phyloP scores from a whole-genome alignment of 2,329 filamentous ascomycete genomes.

The Colletotrichum filicis region DNA sequence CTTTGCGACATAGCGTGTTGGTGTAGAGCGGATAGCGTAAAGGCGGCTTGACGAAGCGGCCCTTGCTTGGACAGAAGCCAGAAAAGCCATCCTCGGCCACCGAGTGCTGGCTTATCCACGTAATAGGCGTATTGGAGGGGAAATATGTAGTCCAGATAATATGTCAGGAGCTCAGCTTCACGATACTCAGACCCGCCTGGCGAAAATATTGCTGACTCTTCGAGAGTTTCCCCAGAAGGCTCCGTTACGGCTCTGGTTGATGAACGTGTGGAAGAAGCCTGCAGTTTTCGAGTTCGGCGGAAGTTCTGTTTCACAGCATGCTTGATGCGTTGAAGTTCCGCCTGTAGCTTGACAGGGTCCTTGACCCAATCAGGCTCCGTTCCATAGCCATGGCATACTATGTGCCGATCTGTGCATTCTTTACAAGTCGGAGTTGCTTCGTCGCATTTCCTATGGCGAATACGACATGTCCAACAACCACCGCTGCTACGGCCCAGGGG shows the following conservation, averaged over 20 bases:
- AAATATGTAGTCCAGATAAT: constrained; percentile 44
- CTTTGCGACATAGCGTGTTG: constrained; percentile 38
- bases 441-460: constrained; percentile 44
- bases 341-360: constrained; percentile 40
- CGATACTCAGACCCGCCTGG: constrained; percentile 14
- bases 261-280: constrained; percentile 1
- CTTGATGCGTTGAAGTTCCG: constrained; percentile 41
- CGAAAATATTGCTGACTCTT: constrained; percentile 7
- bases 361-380: constrained; percentile 50
- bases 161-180: constrained; percentile 42
- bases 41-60: constrained; percentile 39
- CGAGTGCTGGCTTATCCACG: constrained; percentile 38
- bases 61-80: constrained; percentile 38
- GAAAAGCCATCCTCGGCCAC: constrained; percentile 42
- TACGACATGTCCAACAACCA: constrained; percentile 44
- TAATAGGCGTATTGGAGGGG: constrained; percentile 42
- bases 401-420: constrained; percentile 38
- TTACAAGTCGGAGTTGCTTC: constrained; percentile 39
- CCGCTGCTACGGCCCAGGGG: constrained; percentile 32
- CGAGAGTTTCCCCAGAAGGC: neutral
- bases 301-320: constrained; percentile 39
- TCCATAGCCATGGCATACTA: constrained; percentile 42
- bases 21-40: constrained; percentile 41
- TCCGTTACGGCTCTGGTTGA: neutral
- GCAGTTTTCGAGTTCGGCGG: constrained; percentile 27